These are phyloP conservation scores for thale cress (Arabidopsis thaliana) DNA, from an alignment of 345 rosid genomes.

Conservation along the genomic window DNA sequence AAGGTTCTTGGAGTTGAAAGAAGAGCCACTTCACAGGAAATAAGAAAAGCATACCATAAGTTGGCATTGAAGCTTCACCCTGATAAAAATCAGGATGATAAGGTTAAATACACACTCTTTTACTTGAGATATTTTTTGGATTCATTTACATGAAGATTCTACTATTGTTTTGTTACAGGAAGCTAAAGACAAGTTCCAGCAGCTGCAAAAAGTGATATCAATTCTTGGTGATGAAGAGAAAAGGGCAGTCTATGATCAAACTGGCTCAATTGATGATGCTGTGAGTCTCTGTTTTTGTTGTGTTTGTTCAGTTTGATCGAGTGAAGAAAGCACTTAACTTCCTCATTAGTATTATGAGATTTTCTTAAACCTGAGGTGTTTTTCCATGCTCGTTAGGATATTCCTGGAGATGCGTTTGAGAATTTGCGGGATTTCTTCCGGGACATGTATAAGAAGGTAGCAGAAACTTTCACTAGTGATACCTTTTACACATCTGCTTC, in stretches of 20 bases:
- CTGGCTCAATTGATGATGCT: constrained; percentile 86
- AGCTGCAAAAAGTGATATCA: constrained; percentile 89
- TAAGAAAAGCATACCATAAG: constrained; percentile 82
- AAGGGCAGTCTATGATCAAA: constrained; percentile 81
- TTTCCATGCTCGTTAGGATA: constrained; percentile 58
- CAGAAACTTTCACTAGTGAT: neutral
- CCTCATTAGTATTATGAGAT: neutral
- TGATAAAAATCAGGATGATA: constrained; percentile 83
- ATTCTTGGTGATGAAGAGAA: constrained; percentile 92
- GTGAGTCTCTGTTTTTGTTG: constrained; percentile 56
- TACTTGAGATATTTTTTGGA: neutral
- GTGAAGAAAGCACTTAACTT: constrained; percentile 7
- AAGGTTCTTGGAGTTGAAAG: constrained; percentile 78
- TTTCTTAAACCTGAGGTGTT: neutral
- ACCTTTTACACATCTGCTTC: constrained; percentile 5
- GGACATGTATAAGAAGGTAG: constrained; percentile 77
- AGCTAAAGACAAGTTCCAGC: constrained; percentile 95
- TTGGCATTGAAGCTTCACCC: constrained; percentile 84
- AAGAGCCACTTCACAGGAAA: constrained; percentile 73
- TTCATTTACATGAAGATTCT: neutral
- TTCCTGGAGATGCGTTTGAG: constrained; percentile 69
- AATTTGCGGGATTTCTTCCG: constrained; percentile 64
- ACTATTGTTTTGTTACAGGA: constrained; percentile 51
- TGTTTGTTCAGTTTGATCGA: neutral
- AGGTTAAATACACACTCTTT: constrained; percentile 46